These are phyloP conservation scores for Funneliformis caledonium DNA, from an alignment of 371 early-diverging fungal genomes.

Conservation along the genomic window DNA sequence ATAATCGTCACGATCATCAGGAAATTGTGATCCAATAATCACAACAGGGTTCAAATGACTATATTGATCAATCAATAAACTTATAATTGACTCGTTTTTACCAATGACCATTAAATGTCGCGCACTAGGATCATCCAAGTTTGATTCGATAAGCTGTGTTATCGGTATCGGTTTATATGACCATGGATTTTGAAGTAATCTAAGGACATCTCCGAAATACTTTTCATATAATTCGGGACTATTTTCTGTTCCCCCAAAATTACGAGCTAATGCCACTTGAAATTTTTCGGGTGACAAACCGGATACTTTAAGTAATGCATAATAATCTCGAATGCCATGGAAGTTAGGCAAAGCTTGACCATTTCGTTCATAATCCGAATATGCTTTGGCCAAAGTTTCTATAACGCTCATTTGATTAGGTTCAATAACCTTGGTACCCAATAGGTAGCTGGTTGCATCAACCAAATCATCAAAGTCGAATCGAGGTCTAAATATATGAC, in stretches of 20 bases:
- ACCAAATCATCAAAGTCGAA: constrained; percentile 18
- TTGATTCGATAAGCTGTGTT: constrained; percentile 9
- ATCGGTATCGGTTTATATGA: constrained; percentile 4
- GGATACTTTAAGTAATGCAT: constrained; percentile 17
- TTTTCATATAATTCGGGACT: not conserved
- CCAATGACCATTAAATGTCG: constrained; percentile 39
- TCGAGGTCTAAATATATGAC: not conserved
- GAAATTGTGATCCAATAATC: constrained; percentile 36
- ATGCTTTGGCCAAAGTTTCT: not conserved
- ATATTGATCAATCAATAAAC: constrained; percentile 14
- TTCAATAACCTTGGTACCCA: constrained; percentile 1
- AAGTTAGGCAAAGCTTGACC: constrained; percentile 23
- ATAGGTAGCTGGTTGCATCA: constrained; percentile 8
- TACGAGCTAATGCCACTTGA: constrained; percentile 34
- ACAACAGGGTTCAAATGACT: constrained; percentile 10
- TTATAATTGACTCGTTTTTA: constrained; percentile 29
- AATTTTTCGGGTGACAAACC: not conserved
- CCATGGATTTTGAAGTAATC: not conserved
- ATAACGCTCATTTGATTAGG: not conserved
- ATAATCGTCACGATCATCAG: constrained; percentile 37
- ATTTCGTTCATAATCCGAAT: constrained; percentile 28
- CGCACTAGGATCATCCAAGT: constrained; percentile 25
- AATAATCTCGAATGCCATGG: constrained; percentile 38
- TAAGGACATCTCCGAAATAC: constrained; percentile 26
- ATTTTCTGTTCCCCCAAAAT: constrained; percentile 37